Conservation (phyloP, 2,329 filamentous ascomycete species). For the Aaosphaeria arxii region DNA sequence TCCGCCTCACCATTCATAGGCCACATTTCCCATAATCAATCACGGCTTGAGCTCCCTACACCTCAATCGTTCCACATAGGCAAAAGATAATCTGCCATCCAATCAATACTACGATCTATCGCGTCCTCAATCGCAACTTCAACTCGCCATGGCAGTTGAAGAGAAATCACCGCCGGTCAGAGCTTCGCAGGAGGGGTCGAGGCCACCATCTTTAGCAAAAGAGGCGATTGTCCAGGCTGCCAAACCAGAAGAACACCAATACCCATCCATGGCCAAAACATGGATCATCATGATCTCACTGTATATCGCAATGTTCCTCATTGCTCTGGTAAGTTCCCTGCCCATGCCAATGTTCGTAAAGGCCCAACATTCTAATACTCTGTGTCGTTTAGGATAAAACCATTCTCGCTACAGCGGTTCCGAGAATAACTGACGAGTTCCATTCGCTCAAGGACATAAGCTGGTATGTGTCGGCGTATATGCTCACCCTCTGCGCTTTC, state of each 20-base stretch:
- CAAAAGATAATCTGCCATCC: too few species aligned
- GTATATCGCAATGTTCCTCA: conserved; percentile 24
- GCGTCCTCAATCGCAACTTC: too few species aligned
- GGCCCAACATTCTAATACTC: background rate
- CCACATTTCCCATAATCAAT: too few species aligned
- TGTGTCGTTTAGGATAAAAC: conserved; percentile 5
- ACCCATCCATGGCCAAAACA: conserved; percentile 8
- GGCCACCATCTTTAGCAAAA: too few species aligned
- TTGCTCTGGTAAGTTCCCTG: conserved; percentile 12
- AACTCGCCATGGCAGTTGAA: too few species aligned
- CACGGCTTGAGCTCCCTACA: too few species aligned
- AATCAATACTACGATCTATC: too few species aligned
- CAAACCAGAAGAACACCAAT: conserved; percentile 1
- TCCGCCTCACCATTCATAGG: too few species aligned
- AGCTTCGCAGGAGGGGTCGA: too few species aligned
- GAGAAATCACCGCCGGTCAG: too few species aligned
- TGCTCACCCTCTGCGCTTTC: conserved; percentile 13
- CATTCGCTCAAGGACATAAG: conserved; percentile 43
- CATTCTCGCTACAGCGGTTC: conserved; percentile 46
- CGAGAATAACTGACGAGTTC: conserved; percentile 46
- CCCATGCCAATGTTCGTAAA: background rate
- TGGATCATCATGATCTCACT: conserved; percentile 19
- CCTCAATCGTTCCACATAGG: too few species aligned
- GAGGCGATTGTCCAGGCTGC: too few species aligned
- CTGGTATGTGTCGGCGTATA: conserved; percentile 44